Evolutionary conservation across 169 alveolate genomes (phyloP), one percentile per base, ranked within the genome.

Genomic region (Plasmodium adleri): DNA sequence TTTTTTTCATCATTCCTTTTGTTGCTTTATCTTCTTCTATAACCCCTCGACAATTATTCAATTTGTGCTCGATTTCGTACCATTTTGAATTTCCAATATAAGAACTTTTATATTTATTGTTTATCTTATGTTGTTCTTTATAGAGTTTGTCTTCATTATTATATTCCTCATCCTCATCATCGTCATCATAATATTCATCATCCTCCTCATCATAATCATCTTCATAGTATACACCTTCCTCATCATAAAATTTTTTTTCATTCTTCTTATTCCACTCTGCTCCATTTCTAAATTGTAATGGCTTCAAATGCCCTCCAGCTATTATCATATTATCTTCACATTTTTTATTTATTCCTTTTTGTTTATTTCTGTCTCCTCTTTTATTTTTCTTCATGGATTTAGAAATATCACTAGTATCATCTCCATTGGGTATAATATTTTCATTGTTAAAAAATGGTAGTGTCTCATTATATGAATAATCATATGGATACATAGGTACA

Each of bases 41-140:
- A 1, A 76, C 89, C 17, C 89, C 89, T 17, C 89, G 50, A 43
- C 76, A 76, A 32, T 76, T 76, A 56, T 76, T 76, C 39, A 76
- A 50, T 39, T 43, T 64, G 0, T 56, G 89, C 32, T 76, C 89
- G 6, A 76, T 76, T 17, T 76, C 89, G 24, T 76, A 76, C 89
- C 89, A 76, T 52, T 43, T 63, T 1, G 89, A 47, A 43, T 76
- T 59, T 17, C 89, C 89, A 76, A 76, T 76, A 58, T 64, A 76
- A 15, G 28, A 13, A 26, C 39, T 39, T n/a, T 26, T 72, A 6
- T 28, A 4, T 72, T 45, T 45, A 10, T 70, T 26, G 45, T 39
- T 28, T 58, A 10, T 59, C 28, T 60, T 60, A 20, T 60, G 15
- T 60, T 60, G 17, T 17, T 60, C 64, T n/a, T 56, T 22, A 13